Base-by-base conservation (phyloP, 495 filamentous ascomycete species). In the Rhizodiscina lignyota region DNA sequence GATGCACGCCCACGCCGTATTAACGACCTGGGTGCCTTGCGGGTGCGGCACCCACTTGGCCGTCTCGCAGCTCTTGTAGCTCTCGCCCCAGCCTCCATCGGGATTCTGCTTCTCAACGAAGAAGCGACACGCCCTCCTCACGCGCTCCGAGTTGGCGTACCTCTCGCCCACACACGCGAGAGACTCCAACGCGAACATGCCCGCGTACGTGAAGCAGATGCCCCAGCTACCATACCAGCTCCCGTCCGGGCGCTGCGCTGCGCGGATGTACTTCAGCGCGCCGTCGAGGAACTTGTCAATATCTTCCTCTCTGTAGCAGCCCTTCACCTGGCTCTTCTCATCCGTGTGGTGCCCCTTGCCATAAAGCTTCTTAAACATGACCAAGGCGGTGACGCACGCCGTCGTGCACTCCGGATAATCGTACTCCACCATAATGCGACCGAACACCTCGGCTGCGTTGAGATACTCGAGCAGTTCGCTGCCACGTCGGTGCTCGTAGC, bases 401-500 rank as follows among this genome's bases (percentile, higher is more conserved):
- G 91, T 94, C 1, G 89, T 96, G 56, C 91, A 97, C 52, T 97
- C 89, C 0, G 87, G 86, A 44, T 96, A 93, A 48, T 93, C 84
- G 53, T 96, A 97, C 41, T 93, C 83, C 24, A 96, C 77, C 89
- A 97, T 96, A 53, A 97, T 96, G 10, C 75, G 69, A 12, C 86
- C 91, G 50, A 97, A 97, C 0, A 97, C 87, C 50, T 96, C 91
- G 12, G 89, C 91, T 2, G 84, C 87, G 50, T 97, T 97, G 3
- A 97, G 64, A 47, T 70, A 64, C 49, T 97, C 89, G 23, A 96
- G 48, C 53, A 69, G 70, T 33, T 77, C 61, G 1, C 80, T 77
- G 1, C 74, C 87, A 3, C 89, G 74, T 2, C 70, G 75, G 1
- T 74, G 72, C 43, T 97, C 89, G 45, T 96, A 97, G 16, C 82